Evolutionary conservation across 768 basidiomycete genomes (phyloP).

Genomic region (Lactifluus rugatus): DNA sequence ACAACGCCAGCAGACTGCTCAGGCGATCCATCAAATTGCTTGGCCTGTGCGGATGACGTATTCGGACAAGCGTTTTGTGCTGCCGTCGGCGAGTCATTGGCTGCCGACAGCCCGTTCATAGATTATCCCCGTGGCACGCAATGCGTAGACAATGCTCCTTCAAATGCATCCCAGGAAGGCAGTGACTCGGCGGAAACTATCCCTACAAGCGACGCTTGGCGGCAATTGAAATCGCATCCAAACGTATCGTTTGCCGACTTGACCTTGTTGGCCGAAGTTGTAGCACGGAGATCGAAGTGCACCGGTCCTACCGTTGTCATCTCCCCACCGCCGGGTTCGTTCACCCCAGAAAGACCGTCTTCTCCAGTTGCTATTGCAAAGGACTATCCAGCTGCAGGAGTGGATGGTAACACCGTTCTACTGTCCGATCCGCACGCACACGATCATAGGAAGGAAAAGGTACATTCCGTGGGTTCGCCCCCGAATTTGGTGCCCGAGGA

Average conservation of each 20-base stretch:
- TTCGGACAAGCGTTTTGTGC: constrained; percentile 86
- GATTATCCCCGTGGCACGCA: constrained; percentile 41
- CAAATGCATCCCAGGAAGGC: constrained; percentile 21
- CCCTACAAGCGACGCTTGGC: constrained; percentile 77
- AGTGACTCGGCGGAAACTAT: constrained; percentile 41
- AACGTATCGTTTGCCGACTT: constrained; percentile 82
- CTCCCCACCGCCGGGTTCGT: constrained; percentile 41
- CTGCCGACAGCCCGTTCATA: constrained; percentile 41
- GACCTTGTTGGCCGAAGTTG: constrained; percentile 77
- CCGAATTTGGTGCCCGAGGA: constrained; percentile 52
- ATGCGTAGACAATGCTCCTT: constrained; percentile 16
- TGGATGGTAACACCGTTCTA: constrained; percentile 32
- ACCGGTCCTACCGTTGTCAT: constrained; percentile 58
- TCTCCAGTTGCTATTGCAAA: constrained; percentile 26
- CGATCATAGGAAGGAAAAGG: constrained; percentile 37
- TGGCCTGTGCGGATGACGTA: constrained; percentile 74
- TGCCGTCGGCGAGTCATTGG: constrained; percentile 56
- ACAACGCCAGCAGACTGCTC: constrained; percentile 48
- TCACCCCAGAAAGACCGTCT: constrained; percentile 38
- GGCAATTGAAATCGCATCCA: constrained; percentile 76
- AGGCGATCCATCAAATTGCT: constrained; percentile 79
- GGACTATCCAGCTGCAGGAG: constrained; percentile 5
- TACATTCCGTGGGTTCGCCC: constrained; percentile 32
- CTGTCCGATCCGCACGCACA: constrained; percentile 47
- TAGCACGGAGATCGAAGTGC: constrained; percentile 73